A percentile compares a stretch with the other conserved stretches of the same genome.
Conservation (phyloP, 2,329 filamentous ascomycete genomes). For the Xylariaceae sp. region DNA sequence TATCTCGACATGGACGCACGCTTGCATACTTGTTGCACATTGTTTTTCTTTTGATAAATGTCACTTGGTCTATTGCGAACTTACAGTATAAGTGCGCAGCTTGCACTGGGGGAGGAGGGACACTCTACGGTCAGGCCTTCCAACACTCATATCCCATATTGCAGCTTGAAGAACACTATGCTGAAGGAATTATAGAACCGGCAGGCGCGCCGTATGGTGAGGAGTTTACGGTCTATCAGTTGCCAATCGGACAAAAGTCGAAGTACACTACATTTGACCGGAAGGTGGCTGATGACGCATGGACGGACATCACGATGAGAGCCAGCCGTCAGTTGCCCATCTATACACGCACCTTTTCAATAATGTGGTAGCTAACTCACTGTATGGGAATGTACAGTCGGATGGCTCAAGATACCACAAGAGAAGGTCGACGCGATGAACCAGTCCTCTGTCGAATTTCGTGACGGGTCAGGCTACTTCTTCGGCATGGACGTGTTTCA, state of each 20-base stretch:
- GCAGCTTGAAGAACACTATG: not conserved
- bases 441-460: not conserved
- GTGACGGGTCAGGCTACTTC: not conserved
- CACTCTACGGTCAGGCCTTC: not conserved
- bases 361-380: not conserved
- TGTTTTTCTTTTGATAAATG: not conserved
- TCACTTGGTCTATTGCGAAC: not conserved
- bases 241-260: not conserved
- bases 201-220: not conserved
- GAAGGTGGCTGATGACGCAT: not conserved
- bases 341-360: not conserved
- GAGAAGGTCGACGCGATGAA: not conserved
- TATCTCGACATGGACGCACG: not conserved
- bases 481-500: conserved; percentile 1
- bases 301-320: not conserved
- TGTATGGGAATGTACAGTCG: not conserved
- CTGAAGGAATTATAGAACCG: not conserved
- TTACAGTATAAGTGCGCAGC: not conserved
- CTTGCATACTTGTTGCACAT: not conserved
- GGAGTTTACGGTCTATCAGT: not conserved
- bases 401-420: not conserved
- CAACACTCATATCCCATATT: not conserved
- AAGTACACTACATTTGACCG: not conserved
- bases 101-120: not conserved
- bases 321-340: not conserved